Evolutionary conservation across 768 basidiomycete genomes (phyloP).

Genomic region (Boletales sp.): DNA sequence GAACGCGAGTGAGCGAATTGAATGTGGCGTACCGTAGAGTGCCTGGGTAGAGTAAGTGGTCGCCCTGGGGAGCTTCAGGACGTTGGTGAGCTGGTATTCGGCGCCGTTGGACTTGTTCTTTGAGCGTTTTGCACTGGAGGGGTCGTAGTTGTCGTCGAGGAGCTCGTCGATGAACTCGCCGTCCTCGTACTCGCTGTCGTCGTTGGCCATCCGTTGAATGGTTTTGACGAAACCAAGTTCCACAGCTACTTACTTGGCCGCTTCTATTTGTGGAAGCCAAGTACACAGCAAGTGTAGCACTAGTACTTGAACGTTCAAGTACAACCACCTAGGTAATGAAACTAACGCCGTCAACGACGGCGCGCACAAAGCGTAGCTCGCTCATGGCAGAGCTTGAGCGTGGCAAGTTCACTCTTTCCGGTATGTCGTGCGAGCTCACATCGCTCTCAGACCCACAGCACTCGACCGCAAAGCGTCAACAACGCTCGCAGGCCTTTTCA

Average conservation of each 20-base stretch:
- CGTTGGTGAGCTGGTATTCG: constrained; percentile 37
- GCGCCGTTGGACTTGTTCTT: neutral
- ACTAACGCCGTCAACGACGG: too few species aligned
- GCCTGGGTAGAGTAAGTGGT: constrained; percentile 65
- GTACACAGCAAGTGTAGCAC: too few species aligned
- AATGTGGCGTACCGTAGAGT: constrained; percentile 42
- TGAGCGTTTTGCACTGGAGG: constrained; percentile 2
- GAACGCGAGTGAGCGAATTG: neutral
- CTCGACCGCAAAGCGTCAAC: constrained; percentile 64
- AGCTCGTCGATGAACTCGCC: constrained; percentile 6
- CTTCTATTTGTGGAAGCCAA: too few species aligned
- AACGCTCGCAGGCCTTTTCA: constrained; percentile 58
- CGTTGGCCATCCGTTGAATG: constrained; percentile 3
- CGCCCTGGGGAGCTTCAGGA: constrained; percentile 52
- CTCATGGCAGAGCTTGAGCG: constrained; percentile 65
- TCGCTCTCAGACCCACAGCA: constrained; percentile 55
- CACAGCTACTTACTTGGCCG: too few species aligned
- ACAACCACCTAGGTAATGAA: too few species aligned
- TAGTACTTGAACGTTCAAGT: too few species aligned
- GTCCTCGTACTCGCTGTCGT: constrained; percentile 21
- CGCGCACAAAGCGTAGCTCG: constrained; percentile 54
- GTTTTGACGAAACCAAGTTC: too few species aligned
- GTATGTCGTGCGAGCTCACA: neutral
- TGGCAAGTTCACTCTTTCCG: constrained; percentile 34
- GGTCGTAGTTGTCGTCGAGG: constrained; percentile 11